These are phyloP conservation scores for Phialophora verrucosa DNA, from an alignment of 2,329 filamentous ascomycete species.

Conservation along the genomic window DNA sequence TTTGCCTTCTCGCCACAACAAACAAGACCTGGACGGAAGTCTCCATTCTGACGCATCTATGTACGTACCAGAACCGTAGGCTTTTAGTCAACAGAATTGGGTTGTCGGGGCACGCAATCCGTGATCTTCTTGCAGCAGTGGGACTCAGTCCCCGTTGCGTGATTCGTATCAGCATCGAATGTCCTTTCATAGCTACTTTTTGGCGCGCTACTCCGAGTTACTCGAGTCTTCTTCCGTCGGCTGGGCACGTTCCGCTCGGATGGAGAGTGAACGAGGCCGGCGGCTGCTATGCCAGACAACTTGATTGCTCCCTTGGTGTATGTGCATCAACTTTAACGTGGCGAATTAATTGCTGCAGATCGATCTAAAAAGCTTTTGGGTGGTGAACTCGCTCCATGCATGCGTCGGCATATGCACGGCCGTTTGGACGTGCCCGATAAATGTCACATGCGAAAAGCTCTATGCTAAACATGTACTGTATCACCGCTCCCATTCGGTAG, in stretches of 20 bases:
- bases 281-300: background rate
- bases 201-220: too few relatives aligned
- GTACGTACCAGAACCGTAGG: background rate
- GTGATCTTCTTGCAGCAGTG: background rate
- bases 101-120: background rate
- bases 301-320: background rate
- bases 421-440: constrained; percentile 2
- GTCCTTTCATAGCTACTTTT: background rate
- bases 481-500: background rate
- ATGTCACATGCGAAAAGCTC: background rate
- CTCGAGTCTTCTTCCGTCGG: background rate
- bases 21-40: background rate
- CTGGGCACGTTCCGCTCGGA: constrained; percentile 12
- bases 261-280: background rate
- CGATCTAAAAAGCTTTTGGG: background rate
- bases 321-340: background rate
- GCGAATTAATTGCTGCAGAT: background rate
- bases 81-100: background rate
- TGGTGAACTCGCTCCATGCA: background rate
- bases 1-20: background rate
- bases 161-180: background rate
- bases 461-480: background rate
- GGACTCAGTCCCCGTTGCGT: background rate
- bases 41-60: background rate
- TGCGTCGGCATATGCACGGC: background rate